Conservation (phyloP, 805 yeast species). For the Debaryomyces maramus region DNA sequence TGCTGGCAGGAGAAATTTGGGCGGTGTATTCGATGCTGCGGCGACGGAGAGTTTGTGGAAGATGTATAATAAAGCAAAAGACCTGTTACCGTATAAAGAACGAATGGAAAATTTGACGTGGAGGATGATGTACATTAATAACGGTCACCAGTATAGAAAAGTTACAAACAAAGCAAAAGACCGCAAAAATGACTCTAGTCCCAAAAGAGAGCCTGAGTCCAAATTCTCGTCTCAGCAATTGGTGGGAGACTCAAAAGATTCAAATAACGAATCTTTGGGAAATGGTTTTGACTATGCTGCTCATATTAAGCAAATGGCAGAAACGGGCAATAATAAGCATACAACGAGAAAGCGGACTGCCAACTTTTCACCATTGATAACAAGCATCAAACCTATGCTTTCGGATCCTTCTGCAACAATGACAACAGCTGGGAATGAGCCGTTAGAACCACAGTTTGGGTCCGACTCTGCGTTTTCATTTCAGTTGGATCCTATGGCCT, state of each 20-base stretch:
- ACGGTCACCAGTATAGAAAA: slow-evolving; percentile 5
- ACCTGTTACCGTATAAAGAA: slow-evolving; percentile 68
- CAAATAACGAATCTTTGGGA: slow-evolving; percentile 44
- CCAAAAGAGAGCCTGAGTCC: background rate
- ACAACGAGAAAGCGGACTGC: slow-evolving; percentile 20
- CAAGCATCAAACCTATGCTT: slow-evolving; percentile 5
- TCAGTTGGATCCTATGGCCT: slow-evolving; percentile 48
- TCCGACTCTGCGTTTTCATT: slow-evolving; percentile 24
- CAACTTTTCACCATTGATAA: slow-evolving; percentile 15
- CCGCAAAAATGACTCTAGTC: background rate
- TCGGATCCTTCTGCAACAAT: slow-evolving; percentile 15
- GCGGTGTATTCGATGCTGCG: slow-evolving; percentile 3
- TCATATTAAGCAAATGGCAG: slow-evolving; percentile 48
- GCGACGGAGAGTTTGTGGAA: slow-evolving; percentile 57
- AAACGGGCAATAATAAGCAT: slow-evolving; percentile 1
- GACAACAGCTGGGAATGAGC: background rate
- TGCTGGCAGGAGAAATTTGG: background rate
- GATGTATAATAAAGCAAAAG: slow-evolving; percentile 75
- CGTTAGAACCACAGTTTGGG: slow-evolving; percentile 2
- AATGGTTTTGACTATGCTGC: slow-evolving; percentile 66
- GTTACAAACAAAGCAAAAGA: background rate
- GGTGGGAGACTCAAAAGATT: background rate
- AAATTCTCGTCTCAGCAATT: background rate
- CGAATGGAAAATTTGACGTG: slow-evolving; percentile 85
- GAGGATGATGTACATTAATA: slow-evolving; percentile 72